Evolutionary conservation across 345 rosid genomes (phyloP), one percentile per base, ranked within the genome.

Genomic region (Mallotus nudiflorus): DNA sequence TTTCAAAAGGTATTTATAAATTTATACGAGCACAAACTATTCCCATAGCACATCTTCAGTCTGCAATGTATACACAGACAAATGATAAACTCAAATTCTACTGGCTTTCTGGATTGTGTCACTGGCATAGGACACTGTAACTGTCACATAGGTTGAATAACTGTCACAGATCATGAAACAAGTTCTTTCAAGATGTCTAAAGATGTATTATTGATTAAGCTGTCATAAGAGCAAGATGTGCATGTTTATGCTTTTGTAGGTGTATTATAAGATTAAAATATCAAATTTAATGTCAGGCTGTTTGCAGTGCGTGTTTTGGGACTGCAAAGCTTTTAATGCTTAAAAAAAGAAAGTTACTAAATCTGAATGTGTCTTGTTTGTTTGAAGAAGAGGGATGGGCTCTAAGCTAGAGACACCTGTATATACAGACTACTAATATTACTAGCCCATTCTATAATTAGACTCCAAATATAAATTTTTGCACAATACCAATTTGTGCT

Each of bases 61-160:
- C 40, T 20, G 28, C 24, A 12, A 62, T 40, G 50, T 62, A 3
- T 35, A 24, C 29, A 49, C 50, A 19, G n/a, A 19, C 24, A 9
- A 5, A 62, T 44, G 31, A n/a, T 10, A 12, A n/a, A 59, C 45
- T 24, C 33, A 62, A 24, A 35, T 42, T 42, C 29, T 4, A 62
- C 22, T 39, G 50, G 50, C 66, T 42, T 62, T 62, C 33, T 24
- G 18, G 28, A 60, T 42, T 62, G 42, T 24, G n/a, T n/a, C n/a
- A n/a, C 22, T 24, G 6, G 6, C 6, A 12, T 42, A 42, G 46
- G 46, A 42, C 46, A 42, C n/a, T n/a, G n/a, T n/a, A 12, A 4
- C 46, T 4, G 46, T n/a, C n/a, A n/a, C 14, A 12, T 4, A 42
- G 11, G 46, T 9, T 42, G 11, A 42, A 33, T 33, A 33, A 33